Base-by-base conservation (phyloP, 495 filamentous ascomycete species). In the Penicillium tannophilum region DNA sequence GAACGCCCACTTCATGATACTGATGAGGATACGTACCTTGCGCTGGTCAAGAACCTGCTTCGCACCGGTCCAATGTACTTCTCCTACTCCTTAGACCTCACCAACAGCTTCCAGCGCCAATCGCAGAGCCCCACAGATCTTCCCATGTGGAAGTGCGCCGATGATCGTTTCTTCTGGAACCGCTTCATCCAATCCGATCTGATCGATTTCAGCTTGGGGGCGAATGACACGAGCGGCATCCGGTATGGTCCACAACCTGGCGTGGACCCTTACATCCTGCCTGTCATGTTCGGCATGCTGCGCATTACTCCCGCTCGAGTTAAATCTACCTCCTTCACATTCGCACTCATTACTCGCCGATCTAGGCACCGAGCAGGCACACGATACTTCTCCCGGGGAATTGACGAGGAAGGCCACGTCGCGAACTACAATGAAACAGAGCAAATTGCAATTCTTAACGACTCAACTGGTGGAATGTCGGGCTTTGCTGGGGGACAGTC, bases 81-180 rank as follows among this genome's bases (percentile, higher is more conserved):
- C 71, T 97, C 94, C 46, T 98, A 98, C 78, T 91, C 92, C 17
- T 80, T 94, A 66, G 94, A 98, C 67, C 77, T 98, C 60, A 98
- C 94, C 48, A 97, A 93, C 77, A 90, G 82, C 71, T 95, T 97
- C 75, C 94, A 98, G 74, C 83, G 95, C 51, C 94, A 98, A 73
- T 83, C 91, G 2, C 84, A 91, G 55, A 76, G 81, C 23, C 84
- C 96, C 61, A 64, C 75, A 20, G 79, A 80, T 33, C 76, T 80
- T 52, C 93, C 94, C 11, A 78, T 98, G 54, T 98, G 94, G 94
- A 86, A 89, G 74, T 79, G 92, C 58, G 90, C 95, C 53, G 94
- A 98, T 74, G 93, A 98, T 64, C 88, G 94, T 52, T 98, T 98
- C 79, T 98, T 97, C 80, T 98, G 93, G 93, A 98, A 98, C 71